phyloP scores from a whole-genome alignment of 805 yeast genomes.

The Brettanomyces naardenensis region DNA sequence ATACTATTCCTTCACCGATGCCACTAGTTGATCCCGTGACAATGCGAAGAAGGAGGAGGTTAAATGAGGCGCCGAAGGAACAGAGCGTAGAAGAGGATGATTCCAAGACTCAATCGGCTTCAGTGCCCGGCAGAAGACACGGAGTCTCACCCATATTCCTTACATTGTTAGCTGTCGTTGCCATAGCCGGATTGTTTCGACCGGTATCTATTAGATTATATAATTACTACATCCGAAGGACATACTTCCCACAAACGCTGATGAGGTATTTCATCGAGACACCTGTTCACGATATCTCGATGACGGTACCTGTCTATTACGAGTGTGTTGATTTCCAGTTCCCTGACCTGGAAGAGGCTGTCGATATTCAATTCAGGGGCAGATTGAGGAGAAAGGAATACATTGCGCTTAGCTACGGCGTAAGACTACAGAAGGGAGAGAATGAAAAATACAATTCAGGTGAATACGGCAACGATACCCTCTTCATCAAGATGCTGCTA shows the following conservation, averaged over 20 bases:
- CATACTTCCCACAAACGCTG: slow-evolving; percentile 10
- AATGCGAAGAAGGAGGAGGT: too few species aligned
- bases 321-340: slow-evolving; percentile 40
- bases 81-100: too few species aligned
- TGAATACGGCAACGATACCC: slow-evolving; percentile 6
- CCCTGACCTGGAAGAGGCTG: slow-evolving; percentile 61
- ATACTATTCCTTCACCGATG: too few species aligned
- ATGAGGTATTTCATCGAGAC: slow-evolving; percentile 20
- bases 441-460: slow-evolving; percentile 5
- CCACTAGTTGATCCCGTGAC: too few species aligned
- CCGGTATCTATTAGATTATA: background rate
- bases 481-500: slow-evolving; percentile 15
- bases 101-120: too few species aligned
- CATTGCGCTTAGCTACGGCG: slow-evolving; percentile 10
- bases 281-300: slow-evolving; percentile 33
- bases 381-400: slow-evolving; percentile 25
- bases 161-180: too few species aligned
- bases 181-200: too few species aligned
- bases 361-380: slow-evolving; percentile 37
- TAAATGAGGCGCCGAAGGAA: too few species aligned
- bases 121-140: too few species aligned
- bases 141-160: too few species aligned
- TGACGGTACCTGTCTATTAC: slow-evolving; percentile 36
- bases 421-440: slow-evolving; percentile 16
- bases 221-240: background rate